Percentiles rank a stretch among this genome's conserved stretches.
Evolutionary conservation across 768 basidiomycete species (phyloP).

Genomic region (Candolleomyces aberdarensis): DNA sequence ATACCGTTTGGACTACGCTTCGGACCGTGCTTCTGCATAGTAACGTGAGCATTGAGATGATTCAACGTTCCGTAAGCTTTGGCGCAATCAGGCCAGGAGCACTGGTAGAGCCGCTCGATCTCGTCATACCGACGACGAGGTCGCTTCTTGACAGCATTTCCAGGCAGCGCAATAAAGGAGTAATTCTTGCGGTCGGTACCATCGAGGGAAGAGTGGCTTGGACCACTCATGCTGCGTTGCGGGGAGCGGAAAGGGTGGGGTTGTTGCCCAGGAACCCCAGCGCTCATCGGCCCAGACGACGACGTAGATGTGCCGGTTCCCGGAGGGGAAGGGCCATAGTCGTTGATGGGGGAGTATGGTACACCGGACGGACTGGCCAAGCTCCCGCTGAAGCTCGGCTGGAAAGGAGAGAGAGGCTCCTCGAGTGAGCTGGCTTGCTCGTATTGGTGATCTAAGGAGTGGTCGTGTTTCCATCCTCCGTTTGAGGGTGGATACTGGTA

Average conservation of each 20-base stretch:
- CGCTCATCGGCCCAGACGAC: constrained; percentile 39
- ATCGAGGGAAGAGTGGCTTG: constrained; percentile 28
- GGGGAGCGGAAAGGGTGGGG: constrained; percentile 26
- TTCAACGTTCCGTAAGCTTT: constrained; percentile 95
- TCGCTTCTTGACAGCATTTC: constrained; percentile 78
- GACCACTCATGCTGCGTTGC: constrained; percentile 24
- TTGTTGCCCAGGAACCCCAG: constrained; percentile 21
- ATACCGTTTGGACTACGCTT: constrained; percentile 91
- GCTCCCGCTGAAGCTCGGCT: constrained; percentile 48
- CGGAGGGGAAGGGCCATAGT: constrained; percentile 61
- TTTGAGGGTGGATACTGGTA: constrained; percentile 31
- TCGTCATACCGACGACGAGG: constrained; percentile 89
- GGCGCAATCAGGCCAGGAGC: constrained; percentile 72
- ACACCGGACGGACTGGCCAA: constrained; percentile 31
- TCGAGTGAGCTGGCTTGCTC: constrained; percentile 24
- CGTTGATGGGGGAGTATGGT: constrained; percentile 44
- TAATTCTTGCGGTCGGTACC: constrained; percentile 64
- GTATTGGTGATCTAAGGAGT: constrained; percentile 27
- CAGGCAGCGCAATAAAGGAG: constrained; percentile 78
- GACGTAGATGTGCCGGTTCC: constrained; percentile 57
- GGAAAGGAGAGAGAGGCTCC: constrained; percentile 53
- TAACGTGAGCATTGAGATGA: constrained; percentile 96
- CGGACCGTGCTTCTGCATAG: constrained; percentile 94
- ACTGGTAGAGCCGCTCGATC: constrained; percentile 91
- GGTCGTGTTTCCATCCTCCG: constrained; percentile 37